phyloP scores from a whole-genome alignment of 2,329 filamentous ascomycete species.

The Aphanocladium album region DNA sequence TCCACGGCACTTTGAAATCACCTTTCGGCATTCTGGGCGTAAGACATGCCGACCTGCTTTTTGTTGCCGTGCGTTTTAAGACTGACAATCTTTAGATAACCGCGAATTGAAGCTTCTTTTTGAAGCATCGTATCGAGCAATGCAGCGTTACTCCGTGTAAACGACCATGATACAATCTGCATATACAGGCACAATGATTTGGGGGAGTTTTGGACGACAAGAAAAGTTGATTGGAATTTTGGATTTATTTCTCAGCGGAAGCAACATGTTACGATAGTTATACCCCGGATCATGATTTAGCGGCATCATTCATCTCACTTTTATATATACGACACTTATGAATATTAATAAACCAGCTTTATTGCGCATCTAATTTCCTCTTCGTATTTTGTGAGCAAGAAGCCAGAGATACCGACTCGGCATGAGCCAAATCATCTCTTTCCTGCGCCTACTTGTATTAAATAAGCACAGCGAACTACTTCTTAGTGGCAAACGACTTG shows the following conservation, averaged over 20 bases:
- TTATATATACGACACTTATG: background rate
- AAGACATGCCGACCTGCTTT: no score
- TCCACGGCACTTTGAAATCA: background rate
- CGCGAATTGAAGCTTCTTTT: background rate
- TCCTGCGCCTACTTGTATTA: no score
- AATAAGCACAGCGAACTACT: no score
- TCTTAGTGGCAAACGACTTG: no score
- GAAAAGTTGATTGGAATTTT: background rate
- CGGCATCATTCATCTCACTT: background rate
- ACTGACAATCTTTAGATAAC: conserved; percentile 1
- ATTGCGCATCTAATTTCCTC: background rate
- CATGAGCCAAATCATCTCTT: no score
- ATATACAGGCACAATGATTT: background rate
- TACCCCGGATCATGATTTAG: background rate
- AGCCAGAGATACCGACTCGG: no score
- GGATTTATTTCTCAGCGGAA: background rate
- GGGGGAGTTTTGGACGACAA: no score
- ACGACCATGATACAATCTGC: background rate
- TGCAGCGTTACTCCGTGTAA: background rate
- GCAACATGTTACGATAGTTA: background rate
- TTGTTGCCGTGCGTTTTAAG: background rate
- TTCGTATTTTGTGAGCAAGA: background rate
- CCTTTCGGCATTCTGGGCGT: background rate
- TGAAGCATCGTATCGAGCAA: background rate
- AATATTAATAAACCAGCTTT: background rate